Evolutionary conservation across 805 yeast species (phyloP).

Genomic region (Sugiyamaella smithiae): DNA sequence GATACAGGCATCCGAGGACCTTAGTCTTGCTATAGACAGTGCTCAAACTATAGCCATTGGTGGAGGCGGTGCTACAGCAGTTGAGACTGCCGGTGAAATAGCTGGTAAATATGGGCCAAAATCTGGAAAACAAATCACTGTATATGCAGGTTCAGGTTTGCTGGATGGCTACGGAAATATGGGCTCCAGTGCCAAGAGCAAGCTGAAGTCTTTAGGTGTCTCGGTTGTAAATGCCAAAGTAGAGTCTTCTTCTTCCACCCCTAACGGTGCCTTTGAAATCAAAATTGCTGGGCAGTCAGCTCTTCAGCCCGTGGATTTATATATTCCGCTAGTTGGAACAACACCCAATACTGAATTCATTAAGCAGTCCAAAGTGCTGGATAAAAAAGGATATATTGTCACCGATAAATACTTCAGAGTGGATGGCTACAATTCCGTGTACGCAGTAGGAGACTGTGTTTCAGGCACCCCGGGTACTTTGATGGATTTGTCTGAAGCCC

Average conservation of each 20-base stretch:
- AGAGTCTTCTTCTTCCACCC: conserved; percentile 7
- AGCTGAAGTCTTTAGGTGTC: conserved; percentile 23
- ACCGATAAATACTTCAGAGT: conserved; percentile 21
- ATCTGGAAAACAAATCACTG: conserved; percentile 35
- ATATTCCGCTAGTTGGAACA: conserved; percentile 19
- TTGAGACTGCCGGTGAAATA: conserved; percentile 50
- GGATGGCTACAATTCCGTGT: conserved; percentile 15
- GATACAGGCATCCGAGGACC: conserved; percentile 7
- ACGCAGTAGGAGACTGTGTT: conserved; percentile 23
- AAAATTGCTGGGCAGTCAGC: conserved; percentile 17
- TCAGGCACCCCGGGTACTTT: conserved; percentile 11
- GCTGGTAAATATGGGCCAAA: conserved; percentile 38
- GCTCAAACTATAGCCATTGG: conserved; percentile 43
- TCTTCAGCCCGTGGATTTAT: conserved; percentile 16
- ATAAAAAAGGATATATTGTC: conserved; percentile 17
- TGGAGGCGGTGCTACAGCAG: conserved; percentile 55
- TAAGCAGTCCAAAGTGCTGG: conserved; percentile 7
- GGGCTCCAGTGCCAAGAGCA: conserved; percentile 19
- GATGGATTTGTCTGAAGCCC: conserved; percentile 14
- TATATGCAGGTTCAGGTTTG: conserved; percentile 22
- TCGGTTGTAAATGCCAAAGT: conserved; percentile 15
- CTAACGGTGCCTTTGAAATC: conserved; percentile 20
- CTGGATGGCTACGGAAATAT: neutral
- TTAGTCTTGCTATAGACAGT: conserved; percentile 30
- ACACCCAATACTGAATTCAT: conserved; percentile 23